phyloP scores from a whole-genome alignment of 106 monocot genomes.

The Dendrobium nobile region DNA sequence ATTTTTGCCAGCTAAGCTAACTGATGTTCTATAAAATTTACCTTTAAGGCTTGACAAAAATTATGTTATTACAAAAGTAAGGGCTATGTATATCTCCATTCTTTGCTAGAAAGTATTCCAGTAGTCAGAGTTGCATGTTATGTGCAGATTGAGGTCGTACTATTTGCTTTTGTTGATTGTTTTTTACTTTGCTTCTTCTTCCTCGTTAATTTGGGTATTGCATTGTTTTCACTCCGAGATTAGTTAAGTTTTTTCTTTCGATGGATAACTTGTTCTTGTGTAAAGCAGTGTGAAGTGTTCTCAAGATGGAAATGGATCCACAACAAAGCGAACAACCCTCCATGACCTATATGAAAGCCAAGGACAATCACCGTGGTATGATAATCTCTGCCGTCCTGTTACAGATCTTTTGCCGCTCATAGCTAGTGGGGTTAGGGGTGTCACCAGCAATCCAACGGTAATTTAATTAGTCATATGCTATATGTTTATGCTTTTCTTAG shows the following conservation, averaged over 20 bases:
- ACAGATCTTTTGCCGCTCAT: slow-evolving; percentile 79
- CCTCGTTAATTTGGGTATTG: not conserved
- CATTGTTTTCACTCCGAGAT: not conserved
- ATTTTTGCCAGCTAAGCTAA: not conserved
- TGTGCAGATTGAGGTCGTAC: not conserved
- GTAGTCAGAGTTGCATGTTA: not conserved
- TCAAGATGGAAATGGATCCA: slow-evolving; percentile 59
- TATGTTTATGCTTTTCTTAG: not conserved
- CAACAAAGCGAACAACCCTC: slow-evolving; percentile 54
- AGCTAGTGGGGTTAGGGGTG: slow-evolving; percentile 78
- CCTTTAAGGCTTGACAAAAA: not conserved
- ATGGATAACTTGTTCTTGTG: not conserved
- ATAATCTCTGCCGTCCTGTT: slow-evolving; percentile 91
- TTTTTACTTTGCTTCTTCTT: not conserved
- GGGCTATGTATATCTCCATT: not conserved
- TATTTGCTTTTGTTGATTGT: not conserved
- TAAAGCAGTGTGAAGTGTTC: slow-evolving; percentile 46
- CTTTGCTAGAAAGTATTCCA: not conserved
- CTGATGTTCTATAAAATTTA: not conserved
- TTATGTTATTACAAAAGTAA: not conserved
- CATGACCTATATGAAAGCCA: slow-evolving; percentile 84
- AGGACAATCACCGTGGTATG: slow-evolving; percentile 97
- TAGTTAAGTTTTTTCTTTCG: not conserved
- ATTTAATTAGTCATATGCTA: not conserved
- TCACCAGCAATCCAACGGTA: slow-evolving; percentile 97